A percentile compares a stretch with the other conserved stretches of the same genome.
Evolutionary conservation across 192 early-diverging fungal genomes (phyloP).

Genomic region (Coemansia sp.): DNA sequence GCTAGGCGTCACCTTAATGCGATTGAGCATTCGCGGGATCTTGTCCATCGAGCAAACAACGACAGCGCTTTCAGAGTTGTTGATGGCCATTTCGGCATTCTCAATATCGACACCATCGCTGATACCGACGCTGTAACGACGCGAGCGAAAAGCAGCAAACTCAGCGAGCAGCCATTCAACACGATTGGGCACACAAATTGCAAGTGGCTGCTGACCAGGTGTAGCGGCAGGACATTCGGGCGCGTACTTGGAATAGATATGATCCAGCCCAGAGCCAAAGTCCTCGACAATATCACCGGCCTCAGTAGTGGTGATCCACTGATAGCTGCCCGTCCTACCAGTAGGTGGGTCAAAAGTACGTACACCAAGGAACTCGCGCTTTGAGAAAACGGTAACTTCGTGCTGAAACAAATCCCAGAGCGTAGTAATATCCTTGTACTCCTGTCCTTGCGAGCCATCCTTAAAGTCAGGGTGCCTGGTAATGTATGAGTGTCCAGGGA

Average conservation of each 20-base stretch:
- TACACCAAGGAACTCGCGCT: constrained; percentile 29
- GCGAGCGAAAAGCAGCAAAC: constrained; percentile 60
- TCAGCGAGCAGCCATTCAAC: constrained; percentile 72
- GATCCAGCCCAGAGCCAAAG: constrained; percentile 61
- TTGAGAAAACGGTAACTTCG: constrained; percentile 17
- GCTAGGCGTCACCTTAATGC: constrained; percentile 57
- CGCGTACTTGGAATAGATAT: constrained; percentile 58
- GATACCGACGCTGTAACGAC: constrained; percentile 64
- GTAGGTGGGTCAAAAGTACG: constrained; percentile 4
- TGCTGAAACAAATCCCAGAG: constrained; percentile 30
- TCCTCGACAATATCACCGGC: constrained; percentile 56
- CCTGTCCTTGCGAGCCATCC: constrained; percentile 25
- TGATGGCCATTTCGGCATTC: constrained; percentile 71
- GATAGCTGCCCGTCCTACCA: constrained; percentile 18
- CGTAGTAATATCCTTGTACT: constrained; percentile 26
- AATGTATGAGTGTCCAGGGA: constrained; percentile 26
- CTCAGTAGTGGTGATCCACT: constrained; percentile 61
- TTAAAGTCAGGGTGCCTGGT: constrained; percentile 29
- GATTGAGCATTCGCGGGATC: constrained; percentile 59
- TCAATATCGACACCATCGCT: constrained; percentile 76
- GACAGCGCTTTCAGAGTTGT: constrained; percentile 67
- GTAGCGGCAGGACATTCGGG: not conserved
- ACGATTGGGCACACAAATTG: constrained; percentile 68
- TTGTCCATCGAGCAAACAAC: constrained; percentile 71
- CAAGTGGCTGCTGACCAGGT: constrained; percentile 53